Evolutionary conservation across 2,329 filamentous ascomycete genomes (phyloP).

Genomic region (Aspergillus sp.): DNA sequence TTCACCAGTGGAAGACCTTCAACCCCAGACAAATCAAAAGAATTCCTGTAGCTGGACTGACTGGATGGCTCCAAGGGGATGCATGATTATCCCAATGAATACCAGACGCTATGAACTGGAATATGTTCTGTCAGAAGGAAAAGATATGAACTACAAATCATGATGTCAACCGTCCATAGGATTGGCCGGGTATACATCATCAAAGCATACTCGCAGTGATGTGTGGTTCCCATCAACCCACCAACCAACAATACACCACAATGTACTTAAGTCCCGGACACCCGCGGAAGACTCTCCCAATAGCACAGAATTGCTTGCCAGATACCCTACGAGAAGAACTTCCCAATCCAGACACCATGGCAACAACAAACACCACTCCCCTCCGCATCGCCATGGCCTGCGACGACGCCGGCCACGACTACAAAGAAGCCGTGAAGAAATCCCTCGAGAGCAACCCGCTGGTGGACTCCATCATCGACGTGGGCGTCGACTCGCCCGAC

Average conservation of each 20-base stretch:
- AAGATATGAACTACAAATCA: too few relatives aligned
- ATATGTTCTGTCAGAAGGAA: too few relatives aligned
- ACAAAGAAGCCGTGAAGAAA: conserved; percentile 71
- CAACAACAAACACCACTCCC: conserved; percentile 12
- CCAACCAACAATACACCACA: neutral
- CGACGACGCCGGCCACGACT: conserved; percentile 68
- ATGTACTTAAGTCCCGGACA: neutral
- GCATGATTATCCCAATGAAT: too few relatives aligned
- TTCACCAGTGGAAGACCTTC: neutral
- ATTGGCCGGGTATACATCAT: neutral
- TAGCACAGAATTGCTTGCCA: too few relatives aligned
- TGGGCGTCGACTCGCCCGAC: conserved; percentile 60
- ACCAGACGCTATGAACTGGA: too few relatives aligned
- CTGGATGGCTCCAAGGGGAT: too few relatives aligned
- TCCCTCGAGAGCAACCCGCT: conserved; percentile 65
- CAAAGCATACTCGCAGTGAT: neutral
- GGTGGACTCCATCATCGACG: conserved; percentile 66
- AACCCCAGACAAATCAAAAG: neutral
- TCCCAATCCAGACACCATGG: too few relatives aligned
- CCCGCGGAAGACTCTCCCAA: neutral
- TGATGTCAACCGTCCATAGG: neutral
- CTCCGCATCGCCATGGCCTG: conserved; percentile 59
- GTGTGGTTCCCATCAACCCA: neutral
- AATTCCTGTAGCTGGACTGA: too few relatives aligned
- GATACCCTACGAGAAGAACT: too few relatives aligned